These are phyloP conservation scores for Tremellales sp. DNA, from an alignment of 1,284 basidiomycete species.

Conservation along the genomic window DNA sequence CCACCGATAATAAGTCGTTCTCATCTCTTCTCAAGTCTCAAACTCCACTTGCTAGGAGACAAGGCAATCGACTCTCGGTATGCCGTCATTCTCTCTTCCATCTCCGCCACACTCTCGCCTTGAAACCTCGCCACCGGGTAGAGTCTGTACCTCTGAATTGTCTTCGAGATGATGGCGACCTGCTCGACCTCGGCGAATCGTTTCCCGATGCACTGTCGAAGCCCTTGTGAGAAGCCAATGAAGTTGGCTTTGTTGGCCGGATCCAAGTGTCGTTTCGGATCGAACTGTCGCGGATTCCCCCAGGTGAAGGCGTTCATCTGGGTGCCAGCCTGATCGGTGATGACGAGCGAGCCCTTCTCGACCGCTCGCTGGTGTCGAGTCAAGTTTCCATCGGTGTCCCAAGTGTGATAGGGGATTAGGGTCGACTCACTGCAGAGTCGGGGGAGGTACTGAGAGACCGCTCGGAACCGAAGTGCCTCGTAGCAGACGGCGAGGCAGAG, in stretches of 20 bases:
- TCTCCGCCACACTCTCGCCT: constrained; percentile 50
- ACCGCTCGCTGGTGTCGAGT: constrained; percentile 13
- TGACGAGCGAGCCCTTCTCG: constrained; percentile 21
- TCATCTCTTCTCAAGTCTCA: constrained; percentile 22
- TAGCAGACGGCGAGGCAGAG: constrained; percentile 53
- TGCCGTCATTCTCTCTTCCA: constrained; percentile 33
- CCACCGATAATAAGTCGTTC: no score
- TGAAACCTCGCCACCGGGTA: constrained; percentile 33
- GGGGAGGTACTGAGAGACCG: constrained; percentile 54
- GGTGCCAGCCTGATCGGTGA: constrained; percentile 21
- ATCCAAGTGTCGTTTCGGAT: constrained; percentile 55
- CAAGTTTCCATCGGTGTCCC: constrained; percentile 15
- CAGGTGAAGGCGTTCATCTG: constrained; percentile 53
- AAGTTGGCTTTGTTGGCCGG: constrained; percentile 41
- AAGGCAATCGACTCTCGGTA: constrained; percentile 19
- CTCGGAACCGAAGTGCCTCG: constrained; percentile 61
- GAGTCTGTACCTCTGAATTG: constrained; percentile 55
- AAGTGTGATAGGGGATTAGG: constrained; percentile 27
- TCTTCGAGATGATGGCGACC: constrained; percentile 54
- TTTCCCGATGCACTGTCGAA: constrained; percentile 56
- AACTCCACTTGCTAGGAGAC: constrained; percentile 16
- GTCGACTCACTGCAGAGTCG: constrained; percentile 46
- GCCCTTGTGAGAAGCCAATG: constrained; percentile 56
- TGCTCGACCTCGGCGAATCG: constrained; percentile 52
- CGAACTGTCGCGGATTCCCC: constrained; percentile 55